phyloP scores from a whole-genome alignment of 805 yeast species.

The Myxozyma udenii region DNA sequence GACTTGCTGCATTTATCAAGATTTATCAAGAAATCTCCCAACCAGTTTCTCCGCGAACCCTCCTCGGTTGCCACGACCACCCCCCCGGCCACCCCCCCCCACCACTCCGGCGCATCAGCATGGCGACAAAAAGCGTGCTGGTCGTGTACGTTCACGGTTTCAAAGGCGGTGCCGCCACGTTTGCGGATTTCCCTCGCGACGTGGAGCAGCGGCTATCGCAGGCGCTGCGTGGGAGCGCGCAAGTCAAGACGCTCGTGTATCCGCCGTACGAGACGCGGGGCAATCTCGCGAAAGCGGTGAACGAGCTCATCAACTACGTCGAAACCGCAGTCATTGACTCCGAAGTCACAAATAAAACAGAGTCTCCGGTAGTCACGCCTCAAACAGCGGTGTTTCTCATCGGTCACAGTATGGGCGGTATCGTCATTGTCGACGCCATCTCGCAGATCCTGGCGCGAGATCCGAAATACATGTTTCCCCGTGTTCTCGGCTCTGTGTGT shows the following conservation, averaged over 20 bases:
- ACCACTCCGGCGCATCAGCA: no score
- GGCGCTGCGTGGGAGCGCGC: not conserved
- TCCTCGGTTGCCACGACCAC: no score
- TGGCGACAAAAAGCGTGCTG: conserved; percentile 18
- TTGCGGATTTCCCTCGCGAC: conserved; percentile 21
- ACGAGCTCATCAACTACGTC: conserved; percentile 4
- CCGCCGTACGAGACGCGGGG: conserved; percentile 28
- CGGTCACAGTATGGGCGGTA: conserved; percentile 30
- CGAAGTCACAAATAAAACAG: conserved; percentile 18
- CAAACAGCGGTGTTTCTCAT: conserved; percentile 23
- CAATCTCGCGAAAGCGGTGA: conserved; percentile 16
- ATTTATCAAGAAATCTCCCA: no score
- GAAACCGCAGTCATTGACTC: conserved; percentile 22
- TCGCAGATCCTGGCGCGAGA: conserved; percentile 20
- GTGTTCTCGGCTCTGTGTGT: conserved; percentile 25
- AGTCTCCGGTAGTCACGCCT: conserved; percentile 25
- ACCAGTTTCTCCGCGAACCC: no score
- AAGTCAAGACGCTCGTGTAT: conserved; percentile 10
- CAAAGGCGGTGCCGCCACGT: conserved; percentile 25
- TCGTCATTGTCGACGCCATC: conserved; percentile 19
- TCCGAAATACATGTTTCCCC: conserved; percentile 14
- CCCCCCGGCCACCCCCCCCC: no score
- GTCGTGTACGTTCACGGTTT: conserved; percentile 27
- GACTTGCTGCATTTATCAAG: no score
- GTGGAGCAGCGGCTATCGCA: conserved; percentile 3